phyloP scores from a whole-genome alignment of 2,329 filamentous ascomycete species.

The Apiospora koreana region DNA sequence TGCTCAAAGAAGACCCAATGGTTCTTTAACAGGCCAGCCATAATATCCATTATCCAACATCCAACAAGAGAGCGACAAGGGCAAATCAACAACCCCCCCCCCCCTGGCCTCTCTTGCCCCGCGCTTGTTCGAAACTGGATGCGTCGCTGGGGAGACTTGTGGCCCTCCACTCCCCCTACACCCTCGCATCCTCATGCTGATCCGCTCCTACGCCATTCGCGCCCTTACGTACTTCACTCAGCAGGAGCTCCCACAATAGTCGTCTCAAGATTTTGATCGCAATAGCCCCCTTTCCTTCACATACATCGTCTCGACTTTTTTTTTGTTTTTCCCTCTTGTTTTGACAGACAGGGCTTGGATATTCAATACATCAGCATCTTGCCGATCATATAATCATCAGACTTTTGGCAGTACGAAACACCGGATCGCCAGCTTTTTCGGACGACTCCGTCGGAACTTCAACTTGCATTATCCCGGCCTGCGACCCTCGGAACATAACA shows the following conservation, averaged over 20 bases:
- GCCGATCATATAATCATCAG: neutral
- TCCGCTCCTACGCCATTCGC: neutral
- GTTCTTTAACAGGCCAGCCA: neutral
- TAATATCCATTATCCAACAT: neutral
- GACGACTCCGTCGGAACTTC: neutral
- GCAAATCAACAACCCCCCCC: neutral
- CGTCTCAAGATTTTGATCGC: conserved; percentile 1
- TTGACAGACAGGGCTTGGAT: neutral
- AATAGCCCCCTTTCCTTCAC: neutral
- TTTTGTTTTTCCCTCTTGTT: neutral
- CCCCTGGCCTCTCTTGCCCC: neutral
- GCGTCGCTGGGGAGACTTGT: conserved; percentile 6
- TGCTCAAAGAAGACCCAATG: neutral
- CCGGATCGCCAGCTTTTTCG: neutral
- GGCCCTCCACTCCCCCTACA: conserved; percentile 1
- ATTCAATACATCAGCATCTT: neutral
- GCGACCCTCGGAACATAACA: neutral
- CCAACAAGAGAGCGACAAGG: neutral
- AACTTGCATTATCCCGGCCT: neutral
- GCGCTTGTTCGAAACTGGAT: conserved; percentile 9
- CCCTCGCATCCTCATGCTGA: neutral
- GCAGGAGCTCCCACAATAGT: neutral
- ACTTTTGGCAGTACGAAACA: neutral
- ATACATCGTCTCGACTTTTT: neutral
- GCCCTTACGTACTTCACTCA: neutral